Evolutionary conservation across 768 basidiomycete species (phyloP).

Genomic region (Symmetrospora coprosmae): DNA sequence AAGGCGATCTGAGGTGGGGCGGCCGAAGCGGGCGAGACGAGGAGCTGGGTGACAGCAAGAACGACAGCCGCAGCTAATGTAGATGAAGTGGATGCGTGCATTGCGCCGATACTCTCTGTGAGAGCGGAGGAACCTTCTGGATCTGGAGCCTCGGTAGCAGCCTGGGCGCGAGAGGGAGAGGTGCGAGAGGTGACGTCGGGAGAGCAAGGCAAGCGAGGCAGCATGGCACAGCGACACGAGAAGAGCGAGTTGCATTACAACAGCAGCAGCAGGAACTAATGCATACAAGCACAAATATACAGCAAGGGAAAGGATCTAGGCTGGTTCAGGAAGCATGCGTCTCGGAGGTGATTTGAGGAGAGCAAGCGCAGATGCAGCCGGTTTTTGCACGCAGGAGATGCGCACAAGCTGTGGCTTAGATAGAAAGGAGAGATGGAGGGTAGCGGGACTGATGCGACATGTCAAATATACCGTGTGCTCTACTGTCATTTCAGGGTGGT

Average conservation of each 20-base stretch:
- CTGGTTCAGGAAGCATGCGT: constrained; percentile 18
- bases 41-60: background rate
- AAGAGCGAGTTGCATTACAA: background rate
- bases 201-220: background rate
- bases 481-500: too few relatives aligned
- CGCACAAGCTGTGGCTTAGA: background rate
- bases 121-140: background rate
- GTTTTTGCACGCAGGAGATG: background rate
- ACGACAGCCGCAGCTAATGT: background rate
- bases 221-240: background rate
- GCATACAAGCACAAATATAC: background rate
- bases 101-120: background rate
- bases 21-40: background rate
- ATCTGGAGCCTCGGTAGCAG: background rate
- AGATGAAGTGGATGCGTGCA: background rate
- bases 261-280: background rate
- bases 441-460: background rate
- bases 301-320: constrained; percentile 9
- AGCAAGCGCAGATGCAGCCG: constrained; percentile 16
- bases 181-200: background rate
- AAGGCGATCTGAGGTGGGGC: background rate
- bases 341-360: background rate
- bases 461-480: background rate
- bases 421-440: too few relatives aligned
- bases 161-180: background rate